Evolutionary conservation across 805 yeast species (phyloP).

Genomic region (Candida adriatica): DNA sequence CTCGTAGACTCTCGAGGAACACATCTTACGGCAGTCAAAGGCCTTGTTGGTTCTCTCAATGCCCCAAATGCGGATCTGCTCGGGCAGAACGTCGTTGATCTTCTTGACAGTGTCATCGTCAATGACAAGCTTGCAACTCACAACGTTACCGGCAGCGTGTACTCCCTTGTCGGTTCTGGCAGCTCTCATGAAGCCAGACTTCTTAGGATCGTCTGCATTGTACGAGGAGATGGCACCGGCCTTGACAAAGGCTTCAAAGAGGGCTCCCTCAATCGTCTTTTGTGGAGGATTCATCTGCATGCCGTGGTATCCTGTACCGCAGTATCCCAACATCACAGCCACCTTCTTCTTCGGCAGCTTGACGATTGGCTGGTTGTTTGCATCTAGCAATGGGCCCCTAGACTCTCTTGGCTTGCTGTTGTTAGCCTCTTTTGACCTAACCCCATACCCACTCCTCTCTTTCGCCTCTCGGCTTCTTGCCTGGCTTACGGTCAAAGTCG

Average conservation of each 20-base stretch:
- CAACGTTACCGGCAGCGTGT: conserved; percentile 93
- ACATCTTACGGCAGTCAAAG: conserved; percentile 92
- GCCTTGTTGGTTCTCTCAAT: conserved; percentile 81
- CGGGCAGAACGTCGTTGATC: conserved; percentile 74
- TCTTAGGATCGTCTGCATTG: conserved; percentile 82
- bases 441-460: conserved; percentile 25
- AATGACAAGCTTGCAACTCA: conserved; percentile 77
- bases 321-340: conserved; percentile 86
- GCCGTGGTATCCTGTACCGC: conserved; percentile 95
- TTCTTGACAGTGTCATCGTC: conserved; percentile 53
- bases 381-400: conserved; percentile 38
- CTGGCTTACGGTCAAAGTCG: conserved; percentile 15
- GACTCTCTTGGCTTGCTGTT: conserved; percentile 14
- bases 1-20: conserved; percentile 94
- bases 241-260: conserved; percentile 73
- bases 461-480: conserved; percentile 21
- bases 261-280: conserved; percentile 84
- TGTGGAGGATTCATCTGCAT: conserved; percentile 90
- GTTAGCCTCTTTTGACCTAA: conserved; percentile 1
- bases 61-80: conserved; percentile 89
- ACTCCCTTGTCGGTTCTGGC: conserved; percentile 94
- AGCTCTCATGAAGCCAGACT: conserved; percentile 80
- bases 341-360: conserved; percentile 84
- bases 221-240: conserved; percentile 88
- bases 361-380: conserved; percentile 52